Conservation (phyloP, 495 filamentous ascomycete species). For the Neurospora sp. region DNA sequence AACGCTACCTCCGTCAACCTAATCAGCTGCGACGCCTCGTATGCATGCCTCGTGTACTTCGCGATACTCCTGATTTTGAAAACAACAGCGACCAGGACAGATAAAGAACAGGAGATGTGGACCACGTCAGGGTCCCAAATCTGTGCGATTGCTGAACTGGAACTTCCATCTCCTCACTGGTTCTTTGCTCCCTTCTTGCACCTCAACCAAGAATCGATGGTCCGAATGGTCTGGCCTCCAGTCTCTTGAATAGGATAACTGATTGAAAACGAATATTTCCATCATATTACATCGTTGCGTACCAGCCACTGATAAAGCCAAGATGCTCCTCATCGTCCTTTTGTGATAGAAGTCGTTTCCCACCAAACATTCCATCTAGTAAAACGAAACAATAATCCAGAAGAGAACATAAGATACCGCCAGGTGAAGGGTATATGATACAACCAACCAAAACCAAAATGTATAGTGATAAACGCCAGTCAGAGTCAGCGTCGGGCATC, state of each 20-base stretch:
- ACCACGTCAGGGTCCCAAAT: neutral
- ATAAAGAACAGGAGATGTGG: neutral
- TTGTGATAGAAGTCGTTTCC: neutral
- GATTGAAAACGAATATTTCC: neutral
- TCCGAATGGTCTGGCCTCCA: neutral
- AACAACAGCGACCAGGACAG: neutral
- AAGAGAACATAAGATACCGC: neutral
- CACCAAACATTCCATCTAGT: neutral
- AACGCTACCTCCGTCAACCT: neutral
- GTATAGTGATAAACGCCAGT: neutral
- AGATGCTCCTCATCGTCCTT: neutral
- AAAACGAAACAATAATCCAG: neutral
- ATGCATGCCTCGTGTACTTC: constrained; percentile 9
- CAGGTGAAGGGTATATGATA: neutral
- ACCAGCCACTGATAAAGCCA: neutral
- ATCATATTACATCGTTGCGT: neutral
- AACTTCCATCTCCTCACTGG: neutral
- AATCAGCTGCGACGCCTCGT: neutral
- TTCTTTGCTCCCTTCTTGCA: neutral
- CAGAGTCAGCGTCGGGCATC: neutral
- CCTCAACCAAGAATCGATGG: neutral
- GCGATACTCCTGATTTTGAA: neutral
- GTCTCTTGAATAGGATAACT: neutral
- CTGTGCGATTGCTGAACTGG: neutral
- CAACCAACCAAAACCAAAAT: neutral